A percentile compares a stretch with the other conserved stretches of the same genome.
Evolutionary conservation across 345 rosid genomes (phyloP).

Genomic region (Populus alba): DNA sequence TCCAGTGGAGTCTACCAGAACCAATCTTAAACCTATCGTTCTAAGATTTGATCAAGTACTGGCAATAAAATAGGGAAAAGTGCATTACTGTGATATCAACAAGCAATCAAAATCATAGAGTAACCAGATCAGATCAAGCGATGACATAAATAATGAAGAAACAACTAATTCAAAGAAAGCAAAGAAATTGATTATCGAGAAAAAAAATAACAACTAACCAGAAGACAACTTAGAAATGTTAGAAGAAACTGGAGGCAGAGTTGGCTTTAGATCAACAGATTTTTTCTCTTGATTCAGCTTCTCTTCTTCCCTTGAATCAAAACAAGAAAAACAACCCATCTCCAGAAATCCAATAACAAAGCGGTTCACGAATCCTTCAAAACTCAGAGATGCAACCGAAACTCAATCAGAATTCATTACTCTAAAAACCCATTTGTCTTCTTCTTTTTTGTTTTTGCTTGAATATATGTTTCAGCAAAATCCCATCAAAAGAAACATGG

Average conservation of each 20-base stretch:
- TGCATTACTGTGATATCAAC: not conserved
- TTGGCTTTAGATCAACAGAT: conserved; percentile 50
- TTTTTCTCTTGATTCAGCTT: conserved; percentile 59
- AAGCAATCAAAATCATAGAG: conserved; percentile 10
- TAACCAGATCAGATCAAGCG: conserved; percentile 50
- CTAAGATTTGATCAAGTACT: not conserved
- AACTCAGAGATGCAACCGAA: conserved; percentile 13
- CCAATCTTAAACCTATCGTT: conserved; percentile 15
- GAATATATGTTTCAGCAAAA: not conserved
- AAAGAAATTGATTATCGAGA: conserved; percentile 5
- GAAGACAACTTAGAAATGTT: conserved; percentile 68
- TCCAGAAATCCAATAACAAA: conserved; percentile 19
- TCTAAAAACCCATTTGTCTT: not conserved
- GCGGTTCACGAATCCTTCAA: conserved; percentile 1
- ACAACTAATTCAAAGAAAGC: not conserved
- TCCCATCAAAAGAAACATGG: conserved; percentile 11
- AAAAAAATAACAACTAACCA: conserved; percentile 40
- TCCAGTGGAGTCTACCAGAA: conserved; percentile 21
- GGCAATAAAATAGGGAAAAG: not conserved
- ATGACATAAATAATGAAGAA: not conserved
- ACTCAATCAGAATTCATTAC: conserved; percentile 22
- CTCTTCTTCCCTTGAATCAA: conserved; percentile 84
- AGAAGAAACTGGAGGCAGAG: conserved; percentile 48
- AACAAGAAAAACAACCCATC: conserved; percentile 97
- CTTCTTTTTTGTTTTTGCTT: not conserved